Conservation (phyloP, 202 grass and related monocot species). For the Musa balbisiana region DNA sequence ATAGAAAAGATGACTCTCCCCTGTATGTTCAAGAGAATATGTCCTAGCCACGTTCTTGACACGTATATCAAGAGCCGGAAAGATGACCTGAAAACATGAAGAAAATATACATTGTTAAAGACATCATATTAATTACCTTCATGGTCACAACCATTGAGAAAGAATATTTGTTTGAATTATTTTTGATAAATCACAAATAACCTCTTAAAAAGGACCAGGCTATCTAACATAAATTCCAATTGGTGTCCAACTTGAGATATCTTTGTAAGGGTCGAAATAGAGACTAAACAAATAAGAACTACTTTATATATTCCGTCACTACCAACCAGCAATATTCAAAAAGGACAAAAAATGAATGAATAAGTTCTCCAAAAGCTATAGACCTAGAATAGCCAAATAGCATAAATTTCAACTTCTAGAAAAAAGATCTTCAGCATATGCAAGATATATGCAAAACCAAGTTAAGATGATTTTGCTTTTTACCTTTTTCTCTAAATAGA, state of each 20-base stretch:
- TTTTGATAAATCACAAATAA: background rate
- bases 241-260: background rate
- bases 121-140: background rate
- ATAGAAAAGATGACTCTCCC: constrained; percentile 69
- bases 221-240: background rate
- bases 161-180: background rate
- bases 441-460: too few relatives aligned
- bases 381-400: background rate
- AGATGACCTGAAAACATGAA: constrained; percentile 65
- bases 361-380: background rate
- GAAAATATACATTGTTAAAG: constrained; percentile 10
- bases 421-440: background rate
- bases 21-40: constrained; percentile 87
- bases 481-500: too few relatives aligned
- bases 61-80: constrained; percentile 88
- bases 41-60: constrained; percentile 90
- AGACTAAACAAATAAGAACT: background rate
- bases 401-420: background rate
- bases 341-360: background rate
- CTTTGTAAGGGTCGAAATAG: background rate
- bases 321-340: background rate
- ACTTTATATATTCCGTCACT: background rate
- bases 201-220: background rate
- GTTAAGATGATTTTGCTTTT: too few relatives aligned
- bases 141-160: background rate